phyloP scores from a whole-genome alignment of 371 early-diverging fungal species.

The Mortierella sp. region DNA sequence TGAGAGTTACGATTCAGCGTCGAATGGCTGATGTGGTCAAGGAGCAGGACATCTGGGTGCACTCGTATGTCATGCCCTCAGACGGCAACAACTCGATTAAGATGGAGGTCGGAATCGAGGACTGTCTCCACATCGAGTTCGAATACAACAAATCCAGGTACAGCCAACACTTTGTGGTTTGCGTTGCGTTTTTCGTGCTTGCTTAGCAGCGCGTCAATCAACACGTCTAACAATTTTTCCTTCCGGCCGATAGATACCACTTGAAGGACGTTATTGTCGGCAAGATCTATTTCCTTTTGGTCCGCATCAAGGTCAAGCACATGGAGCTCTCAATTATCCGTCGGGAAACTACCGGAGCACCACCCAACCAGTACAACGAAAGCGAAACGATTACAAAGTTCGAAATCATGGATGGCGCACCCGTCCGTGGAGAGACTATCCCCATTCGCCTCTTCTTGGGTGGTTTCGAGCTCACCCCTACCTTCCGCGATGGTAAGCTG shows the following conservation, averaged over 20 bases:
- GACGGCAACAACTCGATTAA: constrained; percentile 89
- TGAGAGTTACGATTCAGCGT: constrained; percentile 82
- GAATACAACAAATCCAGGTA: constrained; percentile 80
- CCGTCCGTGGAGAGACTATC: constrained; percentile 98
- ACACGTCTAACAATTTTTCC: not conserved
- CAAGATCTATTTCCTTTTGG: constrained; percentile 97
- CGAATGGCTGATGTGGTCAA: constrained; percentile 82
- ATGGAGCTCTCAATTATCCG: constrained; percentile 99
- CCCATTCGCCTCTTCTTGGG: constrained; percentile 97
- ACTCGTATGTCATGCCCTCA: constrained; percentile 87
- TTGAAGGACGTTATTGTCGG: constrained; percentile 98
- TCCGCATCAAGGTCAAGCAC: constrained; percentile 99
- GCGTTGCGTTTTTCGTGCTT: constrained; percentile 66
- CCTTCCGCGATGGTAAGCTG: constrained; percentile 68
- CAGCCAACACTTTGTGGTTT: constrained; percentile 55
- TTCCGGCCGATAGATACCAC: constrained; percentile 72
- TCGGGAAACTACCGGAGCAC: constrained; percentile 96
- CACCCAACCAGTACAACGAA: constrained; percentile 97
- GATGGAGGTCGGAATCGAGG: constrained; percentile 97
- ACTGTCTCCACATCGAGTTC: constrained; percentile 93
- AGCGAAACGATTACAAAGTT: constrained; percentile 98
- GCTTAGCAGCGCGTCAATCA: constrained; percentile 66
- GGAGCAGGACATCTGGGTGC: constrained; percentile 89
- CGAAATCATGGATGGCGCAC: constrained; percentile 99
- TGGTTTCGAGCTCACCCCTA: constrained; percentile 96